These are phyloP conservation scores for Brassica incana DNA, from an alignment of 345 rosid species.

Conservation along the genomic window DNA sequence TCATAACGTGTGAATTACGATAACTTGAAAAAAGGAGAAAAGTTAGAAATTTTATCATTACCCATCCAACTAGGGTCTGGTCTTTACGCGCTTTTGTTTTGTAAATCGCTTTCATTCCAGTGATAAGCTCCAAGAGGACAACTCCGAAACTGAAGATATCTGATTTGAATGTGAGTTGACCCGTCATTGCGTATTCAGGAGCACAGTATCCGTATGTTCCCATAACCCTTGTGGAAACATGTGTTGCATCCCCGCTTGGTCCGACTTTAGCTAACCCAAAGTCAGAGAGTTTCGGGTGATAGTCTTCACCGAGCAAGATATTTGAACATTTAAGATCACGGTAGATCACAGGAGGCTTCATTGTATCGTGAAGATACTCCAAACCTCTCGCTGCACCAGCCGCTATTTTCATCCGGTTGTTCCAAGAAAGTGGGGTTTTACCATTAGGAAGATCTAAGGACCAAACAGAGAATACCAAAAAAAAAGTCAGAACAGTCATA, in stretches of 20 bases:
- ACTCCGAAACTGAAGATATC: constrained; percentile 90
- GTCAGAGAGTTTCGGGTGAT: constrained; percentile 44
- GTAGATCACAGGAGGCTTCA: constrained; percentile 74
- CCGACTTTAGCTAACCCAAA: constrained; percentile 94
- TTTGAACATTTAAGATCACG: constrained; percentile 83
- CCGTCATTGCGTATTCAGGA: constrained; percentile 55
- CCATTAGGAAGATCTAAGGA: constrained; percentile 51
- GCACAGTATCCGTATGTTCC: constrained; percentile 88
- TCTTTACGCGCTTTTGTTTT: constrained; percentile 44
- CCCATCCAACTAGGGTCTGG: constrained; percentile 81
- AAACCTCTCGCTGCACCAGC: constrained; percentile 83
- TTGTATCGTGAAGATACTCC: constrained; percentile 72
- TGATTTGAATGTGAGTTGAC: constrained; percentile 79
- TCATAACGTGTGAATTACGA: constrained; percentile 3
- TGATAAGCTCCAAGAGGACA: constrained; percentile 76
- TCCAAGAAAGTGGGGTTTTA: constrained; percentile 60
- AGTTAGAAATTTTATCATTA: constrained; percentile 33
- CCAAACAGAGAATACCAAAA: background rate
- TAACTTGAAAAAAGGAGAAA: background rate
- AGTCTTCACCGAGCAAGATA: constrained; percentile 67
- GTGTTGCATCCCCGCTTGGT: constrained; percentile 79
- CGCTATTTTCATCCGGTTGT: constrained; percentile 71
- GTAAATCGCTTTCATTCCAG: constrained; percentile 78
- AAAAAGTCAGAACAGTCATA: background rate
- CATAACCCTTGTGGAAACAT: constrained; percentile 93